Percentiles rank a stretch among this genome's conserved stretches.
phyloP scores from a whole-genome alignment of 495 filamentous ascomycete species.

The Aspergillus indologenus region DNA sequence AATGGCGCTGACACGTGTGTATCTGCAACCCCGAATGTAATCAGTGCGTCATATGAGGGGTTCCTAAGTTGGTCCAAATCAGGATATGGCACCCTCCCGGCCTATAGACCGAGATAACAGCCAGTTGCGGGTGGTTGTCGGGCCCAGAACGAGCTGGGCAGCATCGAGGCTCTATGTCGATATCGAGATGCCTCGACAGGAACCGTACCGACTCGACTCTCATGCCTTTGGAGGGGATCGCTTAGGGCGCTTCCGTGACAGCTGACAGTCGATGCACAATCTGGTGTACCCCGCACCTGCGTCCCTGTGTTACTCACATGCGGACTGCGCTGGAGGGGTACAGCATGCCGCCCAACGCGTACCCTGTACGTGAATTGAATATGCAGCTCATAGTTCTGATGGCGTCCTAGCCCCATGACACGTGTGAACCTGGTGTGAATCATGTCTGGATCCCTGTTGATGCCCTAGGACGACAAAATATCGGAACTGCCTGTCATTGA shows the following conservation, averaged over 20 bases:
- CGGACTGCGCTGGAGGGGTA: background rate
- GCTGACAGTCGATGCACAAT: background rate
- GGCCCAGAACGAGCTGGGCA: background rate
- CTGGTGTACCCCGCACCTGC: constrained; percentile 2
- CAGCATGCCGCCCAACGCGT: background rate
- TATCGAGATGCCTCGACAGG: background rate
- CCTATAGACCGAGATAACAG: background rate
- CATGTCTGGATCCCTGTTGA: background rate
- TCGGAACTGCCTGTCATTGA: background rate
- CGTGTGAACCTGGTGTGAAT: constrained; percentile 3
- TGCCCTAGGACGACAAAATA: background rate
- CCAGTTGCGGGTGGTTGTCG: background rate
- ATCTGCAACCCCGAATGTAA: constrained; percentile 1
- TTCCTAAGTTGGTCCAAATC: background rate
- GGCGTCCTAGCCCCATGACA: constrained; percentile 2
- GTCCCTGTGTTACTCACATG: background rate
- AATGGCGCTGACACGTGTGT: constrained; percentile 1
- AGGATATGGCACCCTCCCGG: background rate
- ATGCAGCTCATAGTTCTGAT: background rate
- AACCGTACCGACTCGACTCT: background rate
- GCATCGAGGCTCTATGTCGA: background rate
- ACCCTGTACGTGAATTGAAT: background rate
- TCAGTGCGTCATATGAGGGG: constrained; percentile 4
- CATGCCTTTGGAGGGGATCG: background rate
- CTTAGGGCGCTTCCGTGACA: constrained; percentile 1